Percentiles rank a stretch among this genome's conserved stretches.
Evolutionary conservation across 2,329 filamentous ascomycete species (phyloP).

Genomic region (Fusarium aywerte): DNA sequence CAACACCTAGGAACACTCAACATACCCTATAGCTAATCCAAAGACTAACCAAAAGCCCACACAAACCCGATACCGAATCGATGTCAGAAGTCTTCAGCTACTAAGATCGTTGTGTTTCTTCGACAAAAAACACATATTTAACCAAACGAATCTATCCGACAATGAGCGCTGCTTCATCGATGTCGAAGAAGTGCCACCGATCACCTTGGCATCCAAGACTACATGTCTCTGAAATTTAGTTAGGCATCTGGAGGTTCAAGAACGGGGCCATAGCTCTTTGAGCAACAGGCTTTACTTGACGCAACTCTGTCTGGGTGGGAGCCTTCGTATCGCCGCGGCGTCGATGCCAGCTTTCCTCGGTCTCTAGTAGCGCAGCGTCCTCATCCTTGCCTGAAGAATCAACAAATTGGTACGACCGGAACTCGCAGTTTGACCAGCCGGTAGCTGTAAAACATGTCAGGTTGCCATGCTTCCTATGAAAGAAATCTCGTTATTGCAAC

Average conservation of each 20-base stretch:
- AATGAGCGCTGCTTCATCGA: background rate
- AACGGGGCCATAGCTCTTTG: slow-evolving; percentile 50
- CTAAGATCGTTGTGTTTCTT: background rate
- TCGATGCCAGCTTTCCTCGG: slow-evolving; percentile 58
- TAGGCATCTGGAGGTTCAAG: slow-evolving; percentile 45
- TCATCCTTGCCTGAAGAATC: slow-evolving; percentile 62
- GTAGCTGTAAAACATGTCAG: slow-evolving; percentile 62
- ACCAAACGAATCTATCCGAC: background rate
- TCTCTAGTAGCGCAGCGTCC: slow-evolving; percentile 61
- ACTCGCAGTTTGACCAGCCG: slow-evolving; percentile 80
- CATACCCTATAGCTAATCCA: background rate
- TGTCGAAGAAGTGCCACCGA: background rate
- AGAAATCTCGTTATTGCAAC: slow-evolving; percentile 28
- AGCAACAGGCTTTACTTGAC: slow-evolving; percentile 55
- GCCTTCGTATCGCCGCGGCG: slow-evolving; percentile 55
- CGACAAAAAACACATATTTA: background rate
- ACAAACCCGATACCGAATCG: background rate
- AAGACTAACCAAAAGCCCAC: background rate
- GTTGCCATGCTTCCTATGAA: background rate
- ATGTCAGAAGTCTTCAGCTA: background rate
- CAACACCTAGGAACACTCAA: background rate
- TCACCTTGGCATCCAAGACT: background rate
- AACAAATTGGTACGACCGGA: slow-evolving; percentile 73
- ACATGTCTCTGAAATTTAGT: background rate
- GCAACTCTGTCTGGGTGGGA: slow-evolving; percentile 59